Percentiles rank a stretch among this genome's conserved stretches.
Conservation (phyloP, 768 basidiomycete genomes). For the Lactarius psammicola region DNA sequence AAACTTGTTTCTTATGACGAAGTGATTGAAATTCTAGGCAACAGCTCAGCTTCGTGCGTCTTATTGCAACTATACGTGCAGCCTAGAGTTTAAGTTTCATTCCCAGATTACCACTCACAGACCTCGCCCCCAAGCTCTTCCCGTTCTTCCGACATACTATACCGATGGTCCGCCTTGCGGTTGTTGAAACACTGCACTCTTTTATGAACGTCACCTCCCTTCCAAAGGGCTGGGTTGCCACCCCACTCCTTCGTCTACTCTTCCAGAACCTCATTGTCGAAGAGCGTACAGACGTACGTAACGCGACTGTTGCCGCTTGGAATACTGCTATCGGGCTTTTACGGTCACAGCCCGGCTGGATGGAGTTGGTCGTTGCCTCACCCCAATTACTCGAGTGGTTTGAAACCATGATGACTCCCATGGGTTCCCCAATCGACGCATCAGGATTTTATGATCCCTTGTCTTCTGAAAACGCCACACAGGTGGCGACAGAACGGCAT, state of each 20-base stretch:
- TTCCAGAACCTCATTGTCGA: constrained; percentile 95
- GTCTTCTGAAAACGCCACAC: constrained; percentile 46
- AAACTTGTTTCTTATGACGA: constrained; percentile 76
- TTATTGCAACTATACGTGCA: neutral
- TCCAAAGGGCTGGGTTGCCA: constrained; percentile 76
- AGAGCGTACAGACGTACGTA: constrained; percentile 81
- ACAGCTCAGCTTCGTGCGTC: constrained; percentile 70
- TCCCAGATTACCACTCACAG: constrained; percentile 71
- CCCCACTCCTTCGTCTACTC: constrained; percentile 75
- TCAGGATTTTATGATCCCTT: constrained; percentile 65
- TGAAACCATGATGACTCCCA: constrained; percentile 82
- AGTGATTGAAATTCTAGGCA: constrained; percentile 74
- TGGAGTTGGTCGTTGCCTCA: constrained; percentile 55
- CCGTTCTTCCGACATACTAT: constrained; percentile 99
- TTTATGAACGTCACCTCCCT: constrained; percentile 80
- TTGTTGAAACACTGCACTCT: constrained; percentile 82
- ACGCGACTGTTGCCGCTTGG: constrained; percentile 73
- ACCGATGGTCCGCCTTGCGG: constrained; percentile 85
- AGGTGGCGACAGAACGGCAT: constrained; percentile 61
- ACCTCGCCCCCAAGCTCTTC: constrained; percentile 82
- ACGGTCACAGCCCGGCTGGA: constrained; percentile 44
- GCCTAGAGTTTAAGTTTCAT: neutral
- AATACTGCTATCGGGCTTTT: constrained; percentile 60
- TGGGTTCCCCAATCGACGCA: constrained; percentile 74
- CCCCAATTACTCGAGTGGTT: constrained; percentile 80